Base-by-base conservation (phyloP, 768 basidiomycete species). In the Termitomyces sp. region DNA sequence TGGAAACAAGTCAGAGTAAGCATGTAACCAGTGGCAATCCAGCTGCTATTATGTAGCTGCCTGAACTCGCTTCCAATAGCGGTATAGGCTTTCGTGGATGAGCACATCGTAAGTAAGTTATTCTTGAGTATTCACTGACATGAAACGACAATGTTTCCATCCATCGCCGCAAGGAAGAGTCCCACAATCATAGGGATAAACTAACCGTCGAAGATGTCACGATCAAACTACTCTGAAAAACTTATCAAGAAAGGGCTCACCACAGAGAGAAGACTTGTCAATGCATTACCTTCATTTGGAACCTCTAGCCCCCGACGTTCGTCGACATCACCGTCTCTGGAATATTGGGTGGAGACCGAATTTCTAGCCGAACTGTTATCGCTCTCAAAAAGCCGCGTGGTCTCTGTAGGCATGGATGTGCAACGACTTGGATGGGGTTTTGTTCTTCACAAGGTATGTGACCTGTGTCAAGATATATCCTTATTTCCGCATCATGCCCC, bases 1-100 rank as follows among this genome's bases (percentile, higher is more conserved):
- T 85, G 82, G 59, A 83, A 80, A 58, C 77, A 79, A 1, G 82
- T 80, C 40, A 80, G 65, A 0, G 81, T 81, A 50, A 85, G 65
- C 67, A 85, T 73, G 62, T 84, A 84, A 0, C 77, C 77, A 0
- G 82, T 84, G 5, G 81, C 78, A 32, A 85, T 80, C 83, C 82
- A 85, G 58, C 81, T 82, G 2, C 81, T 81, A 54, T 79, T 83
- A 55, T 83, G 79, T 7, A 85, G 72, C 61, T 81, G 75, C 9
- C 81, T 75, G 7, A 85, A 67, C 57, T 84, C 81, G 61, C 76
- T 79, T 12, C 79, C 79, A 51, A 81, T 81, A 0, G 76, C 65
- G 10, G 79, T 76, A 55, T 77, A 79, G 0, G 77, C 76, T 76
- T 34, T 10, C n/a, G 37, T 34, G 14, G n/a, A n/a, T 51, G 40